Evolutionary conservation across 805 yeast genomes (phyloP).

Genomic region (Starmera dryadoides): DNA sequence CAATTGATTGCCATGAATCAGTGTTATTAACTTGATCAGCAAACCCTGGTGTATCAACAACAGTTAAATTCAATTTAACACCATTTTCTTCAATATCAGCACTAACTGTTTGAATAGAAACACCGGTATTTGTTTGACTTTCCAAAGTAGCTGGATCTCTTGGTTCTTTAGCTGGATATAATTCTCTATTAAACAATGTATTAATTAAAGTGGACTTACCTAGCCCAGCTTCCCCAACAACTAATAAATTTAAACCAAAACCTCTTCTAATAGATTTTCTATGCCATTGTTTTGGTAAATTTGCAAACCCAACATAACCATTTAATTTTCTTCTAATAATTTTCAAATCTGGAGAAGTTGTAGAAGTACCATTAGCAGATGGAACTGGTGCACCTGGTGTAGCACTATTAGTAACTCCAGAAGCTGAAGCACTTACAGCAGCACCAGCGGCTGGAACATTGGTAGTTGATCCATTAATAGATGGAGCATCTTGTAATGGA

Average conservation of each 20-base stretch:
- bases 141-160: constrained; percentile 31
- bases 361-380: constrained; percentile 6
- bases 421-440: not conserved
- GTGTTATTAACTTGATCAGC: constrained; percentile 83
- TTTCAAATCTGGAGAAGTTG: constrained; percentile 38
- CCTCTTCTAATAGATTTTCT: constrained; percentile 87
- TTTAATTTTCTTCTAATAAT: constrained; percentile 77
- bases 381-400: no score
- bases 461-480: not conserved
- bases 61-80: constrained; percentile 75
- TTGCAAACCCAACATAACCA: constrained; percentile 95
- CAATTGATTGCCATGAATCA: constrained; percentile 83
- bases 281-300: constrained; percentile 98
- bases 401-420: not conserved
- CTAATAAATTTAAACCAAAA: constrained; percentile 80
- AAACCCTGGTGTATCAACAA: constrained; percentile 89
- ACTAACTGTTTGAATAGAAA: constrained; percentile 51
- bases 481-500: not conserved
- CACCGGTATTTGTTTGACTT: constrained; percentile 37
- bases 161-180: constrained; percentile 37
- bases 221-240: constrained; percentile 86
- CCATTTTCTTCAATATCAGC: constrained; percentile 90
- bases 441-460: not conserved
- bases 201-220: constrained; percentile 91
- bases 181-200: constrained; percentile 72